Conservation (phyloP, 257 asterid genomes). For the Agastache rugosa region DNA sequence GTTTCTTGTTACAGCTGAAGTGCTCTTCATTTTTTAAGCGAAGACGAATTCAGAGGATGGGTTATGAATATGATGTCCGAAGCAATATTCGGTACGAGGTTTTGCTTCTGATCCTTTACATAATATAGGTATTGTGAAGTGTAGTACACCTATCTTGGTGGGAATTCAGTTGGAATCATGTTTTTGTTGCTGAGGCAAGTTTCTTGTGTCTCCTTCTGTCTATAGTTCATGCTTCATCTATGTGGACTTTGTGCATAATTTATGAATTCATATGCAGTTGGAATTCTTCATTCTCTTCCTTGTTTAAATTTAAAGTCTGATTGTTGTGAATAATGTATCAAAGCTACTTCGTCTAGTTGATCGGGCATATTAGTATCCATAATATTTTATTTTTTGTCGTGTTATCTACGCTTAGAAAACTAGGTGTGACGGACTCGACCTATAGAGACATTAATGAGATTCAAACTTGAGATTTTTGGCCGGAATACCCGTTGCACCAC, state of each 20-base stretch:
- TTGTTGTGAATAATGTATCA: too few relatives aligned
- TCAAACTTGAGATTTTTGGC: too few relatives aligned
- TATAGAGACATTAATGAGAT: too few relatives aligned
- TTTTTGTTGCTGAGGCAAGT: constrained; percentile 41
- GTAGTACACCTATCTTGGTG: constrained; percentile 32
- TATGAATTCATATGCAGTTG: not conserved
- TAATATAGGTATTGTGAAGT: not conserved
- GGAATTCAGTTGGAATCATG: constrained; percentile 55
- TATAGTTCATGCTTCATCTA: constrained; percentile 28
- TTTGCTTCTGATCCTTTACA: constrained; percentile 15
- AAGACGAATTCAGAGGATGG: constrained; percentile 16
- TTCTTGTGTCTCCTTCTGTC: constrained; percentile 37
- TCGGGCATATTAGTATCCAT: too few relatives aligned
- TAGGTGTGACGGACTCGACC: too few relatives aligned
- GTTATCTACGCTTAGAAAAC: too few relatives aligned
- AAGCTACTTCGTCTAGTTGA: too few relatives aligned
- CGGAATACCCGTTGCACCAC: too few relatives aligned
- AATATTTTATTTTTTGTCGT: too few relatives aligned
- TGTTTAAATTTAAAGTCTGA: constrained; percentile 20
- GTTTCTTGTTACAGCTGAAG: constrained; percentile 20
- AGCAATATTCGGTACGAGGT: not conserved
- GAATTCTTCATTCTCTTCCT: not conserved
- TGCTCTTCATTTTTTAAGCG: constrained; percentile 36
- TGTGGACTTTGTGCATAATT: not conserved
- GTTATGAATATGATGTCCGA: constrained; percentile 10